A percentile compares a stretch with the other conserved stretches of the same genome.
Conservation (phyloP, 2,329 filamentous ascomycete species). For the Whalleya microplaca region DNA sequence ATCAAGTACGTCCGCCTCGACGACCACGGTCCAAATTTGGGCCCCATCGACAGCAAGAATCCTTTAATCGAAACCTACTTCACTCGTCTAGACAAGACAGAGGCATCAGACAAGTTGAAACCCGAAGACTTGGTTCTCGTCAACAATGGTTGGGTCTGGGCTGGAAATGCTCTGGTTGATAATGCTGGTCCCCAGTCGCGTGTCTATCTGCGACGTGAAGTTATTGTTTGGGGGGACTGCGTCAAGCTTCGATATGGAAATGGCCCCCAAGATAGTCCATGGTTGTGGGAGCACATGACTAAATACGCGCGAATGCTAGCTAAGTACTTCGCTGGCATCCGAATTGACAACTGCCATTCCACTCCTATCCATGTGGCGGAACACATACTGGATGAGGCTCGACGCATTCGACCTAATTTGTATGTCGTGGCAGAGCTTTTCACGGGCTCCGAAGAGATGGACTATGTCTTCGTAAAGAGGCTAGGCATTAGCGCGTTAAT, state of each 20-base stretch:
- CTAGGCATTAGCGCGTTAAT: constrained; percentile 91
- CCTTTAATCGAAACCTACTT: constrained; percentile 95
- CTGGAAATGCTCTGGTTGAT: constrained; percentile 89
- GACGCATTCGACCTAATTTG: constrained; percentile 81
- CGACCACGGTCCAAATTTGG: constrained; percentile 84
- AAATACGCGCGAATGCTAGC: constrained; percentile 90
- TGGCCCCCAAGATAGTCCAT: constrained; percentile 83
- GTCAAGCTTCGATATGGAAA: constrained; percentile 93
- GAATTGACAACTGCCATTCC: constrained; percentile 97
- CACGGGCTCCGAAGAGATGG: constrained; percentile 92
- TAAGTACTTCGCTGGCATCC: constrained; percentile 92
- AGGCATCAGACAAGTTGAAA: constrained; percentile 75
- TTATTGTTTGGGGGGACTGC: constrained; percentile 98
- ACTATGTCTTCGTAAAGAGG: constrained; percentile 93
- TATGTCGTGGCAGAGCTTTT: constrained; percentile 96
- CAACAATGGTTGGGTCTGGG: constrained; percentile 99
- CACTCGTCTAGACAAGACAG: constrained; percentile 81
- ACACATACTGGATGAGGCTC: constrained; percentile 92
- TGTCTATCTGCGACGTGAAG: constrained; percentile 93
- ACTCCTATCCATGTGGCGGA: constrained; percentile 94
- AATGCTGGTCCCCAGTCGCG: constrained; percentile 88
- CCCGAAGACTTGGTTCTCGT: constrained; percentile 78
- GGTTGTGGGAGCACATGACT: constrained; percentile 94
- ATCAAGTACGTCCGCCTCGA: constrained; percentile 96
- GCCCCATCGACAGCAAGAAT: constrained; percentile 74